Percentiles rank a stretch among this genome's conserved stretches.
Conservation (phyloP, 495 filamentous ascomycete genomes). For the Xylaria grammica region DNA sequence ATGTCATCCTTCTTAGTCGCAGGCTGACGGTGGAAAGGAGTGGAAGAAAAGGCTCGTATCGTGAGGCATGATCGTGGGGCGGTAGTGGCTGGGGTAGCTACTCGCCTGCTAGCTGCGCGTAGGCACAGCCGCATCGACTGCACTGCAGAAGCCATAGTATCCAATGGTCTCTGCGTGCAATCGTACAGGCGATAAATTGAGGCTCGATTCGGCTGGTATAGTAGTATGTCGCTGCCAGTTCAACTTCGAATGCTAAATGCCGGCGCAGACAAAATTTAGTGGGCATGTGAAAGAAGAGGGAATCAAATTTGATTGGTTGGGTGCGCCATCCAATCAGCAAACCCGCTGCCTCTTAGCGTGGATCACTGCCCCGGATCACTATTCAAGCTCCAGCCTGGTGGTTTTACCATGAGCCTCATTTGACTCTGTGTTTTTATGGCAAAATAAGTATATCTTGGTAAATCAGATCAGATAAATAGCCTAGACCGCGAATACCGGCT, state of each 20-base stretch:
- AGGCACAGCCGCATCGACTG: slow-evolving; percentile 54
- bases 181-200: slow-evolving; percentile 4
- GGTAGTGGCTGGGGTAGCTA: slow-evolving; percentile 28
- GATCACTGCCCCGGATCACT: not conserved
- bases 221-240: not conserved
- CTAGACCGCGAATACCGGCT: too few species aligned
- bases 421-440: not conserved
- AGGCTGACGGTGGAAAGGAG: slow-evolving; percentile 33
- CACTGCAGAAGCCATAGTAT: slow-evolving; percentile 54
- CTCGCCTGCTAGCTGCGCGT: slow-evolving; percentile 44
- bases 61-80: slow-evolving; percentile 31
- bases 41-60: slow-evolving; percentile 48
- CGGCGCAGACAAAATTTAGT: slow-evolving; percentile 21
- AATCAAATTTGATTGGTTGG: slow-evolving; percentile 2
- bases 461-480: too few species aligned
- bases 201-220: not conserved
- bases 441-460: too few species aligned
- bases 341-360: not conserved
- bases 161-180: slow-evolving; percentile 21
- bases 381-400: too few species aligned
- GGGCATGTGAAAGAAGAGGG: slow-evolving; percentile 6
- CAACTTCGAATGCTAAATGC: not conserved
- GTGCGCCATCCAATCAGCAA: not conserved
- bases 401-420: too few species aligned
- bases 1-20: slow-evolving; percentile 25